phyloP scores from a whole-genome alignment of 768 basidiomycete genomes.

The Myochromella boudieri region DNA sequence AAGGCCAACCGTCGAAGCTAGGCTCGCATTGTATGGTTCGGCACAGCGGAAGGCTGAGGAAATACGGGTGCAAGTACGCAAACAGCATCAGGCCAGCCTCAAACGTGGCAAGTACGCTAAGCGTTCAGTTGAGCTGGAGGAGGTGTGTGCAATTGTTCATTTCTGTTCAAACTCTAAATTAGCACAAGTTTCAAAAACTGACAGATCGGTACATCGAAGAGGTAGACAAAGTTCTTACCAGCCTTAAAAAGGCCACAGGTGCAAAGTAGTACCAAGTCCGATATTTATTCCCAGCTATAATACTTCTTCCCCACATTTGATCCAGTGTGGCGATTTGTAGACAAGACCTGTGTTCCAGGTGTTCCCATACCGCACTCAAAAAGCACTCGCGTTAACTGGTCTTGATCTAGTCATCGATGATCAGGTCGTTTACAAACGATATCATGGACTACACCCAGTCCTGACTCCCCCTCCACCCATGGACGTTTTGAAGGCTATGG shows the following conservation, averaged over 20 bases:
- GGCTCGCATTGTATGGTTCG: slow-evolving; percentile 50
- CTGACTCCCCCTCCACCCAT: too few relatives aligned
- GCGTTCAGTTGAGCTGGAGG: slow-evolving; percentile 66
- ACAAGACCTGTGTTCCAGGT: too few relatives aligned
- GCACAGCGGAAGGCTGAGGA: slow-evolving; percentile 74
- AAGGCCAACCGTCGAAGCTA: slow-evolving; percentile 79
- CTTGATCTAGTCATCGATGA: too few relatives aligned
- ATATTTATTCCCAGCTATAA: too few relatives aligned
- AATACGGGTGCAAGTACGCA: slow-evolving; percentile 71
- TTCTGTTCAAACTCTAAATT: slow-evolving; percentile 1
- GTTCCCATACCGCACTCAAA: too few relatives aligned
- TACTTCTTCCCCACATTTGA: too few relatives aligned
- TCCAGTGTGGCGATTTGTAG: too few relatives aligned
- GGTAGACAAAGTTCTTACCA: slow-evolving; percentile 63
- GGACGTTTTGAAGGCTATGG: too few relatives aligned
- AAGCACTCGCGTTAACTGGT: too few relatives aligned
- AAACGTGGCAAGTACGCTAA: slow-evolving; percentile 73
- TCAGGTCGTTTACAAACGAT: too few relatives aligned
- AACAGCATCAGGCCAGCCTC: slow-evolving; percentile 61
- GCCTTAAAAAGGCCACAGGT: slow-evolving; percentile 59
- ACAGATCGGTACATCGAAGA: slow-evolving; percentile 61
- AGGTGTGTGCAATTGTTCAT: slow-evolving; percentile 37
- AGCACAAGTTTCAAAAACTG: slow-evolving; percentile 79
- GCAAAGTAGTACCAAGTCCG: slow-evolving; percentile 27
- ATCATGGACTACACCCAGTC: too few relatives aligned